Base-by-base conservation (phyloP, 1,139 yeast genomes). In the Kodamaea anthophila region DNA sequence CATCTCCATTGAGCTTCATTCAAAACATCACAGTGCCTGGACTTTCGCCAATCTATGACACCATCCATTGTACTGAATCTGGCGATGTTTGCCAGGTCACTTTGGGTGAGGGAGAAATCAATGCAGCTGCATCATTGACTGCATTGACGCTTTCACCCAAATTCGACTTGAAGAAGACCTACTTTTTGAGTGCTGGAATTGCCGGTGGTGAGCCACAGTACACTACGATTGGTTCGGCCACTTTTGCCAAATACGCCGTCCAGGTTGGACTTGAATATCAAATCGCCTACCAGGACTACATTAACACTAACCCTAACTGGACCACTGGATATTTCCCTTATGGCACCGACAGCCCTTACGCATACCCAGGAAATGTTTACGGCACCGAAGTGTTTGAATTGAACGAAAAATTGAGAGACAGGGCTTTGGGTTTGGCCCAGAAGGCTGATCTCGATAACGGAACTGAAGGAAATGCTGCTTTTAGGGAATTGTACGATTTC, bases 91-190 rank as follows among this genome's bases (percentile, higher is more conserved):
- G 83, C 58, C 77, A 75, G 46, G 50, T 76, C 35, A 74, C 81
- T 28, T 74, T 80, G 10, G 85, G 84, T 34, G 84, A 77, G 55
- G 80, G 78, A 39, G 83, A 77, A 49, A 70, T 75, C 44, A 77
- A 77, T 44, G 84, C 85, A 24, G 84, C 84, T 15, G 43, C 77
- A 22, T 63, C 82, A 21, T 51, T 77, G 37, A 62, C 73, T 31
- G 77, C 84, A 4, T 54, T 77, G 39, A 49, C 71, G 9, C 58
- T 74, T 49, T 62, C 65, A 33, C 77, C 81, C 23, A 46, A 62
- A 37, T 76, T 77, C 41, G 80, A 77, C 46, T 64, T 77, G 31
- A 48, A 75, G 21, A 65, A 69, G 43, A 74, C 83, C 21, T 77
- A 75, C 55, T 77, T 74, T 60, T 45, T 77, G 42, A 58, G 75